Conservation (phyloP, 2,329 filamentous ascomycete species). For the Ophiocordyceps camponoti-leonardi region DNA sequence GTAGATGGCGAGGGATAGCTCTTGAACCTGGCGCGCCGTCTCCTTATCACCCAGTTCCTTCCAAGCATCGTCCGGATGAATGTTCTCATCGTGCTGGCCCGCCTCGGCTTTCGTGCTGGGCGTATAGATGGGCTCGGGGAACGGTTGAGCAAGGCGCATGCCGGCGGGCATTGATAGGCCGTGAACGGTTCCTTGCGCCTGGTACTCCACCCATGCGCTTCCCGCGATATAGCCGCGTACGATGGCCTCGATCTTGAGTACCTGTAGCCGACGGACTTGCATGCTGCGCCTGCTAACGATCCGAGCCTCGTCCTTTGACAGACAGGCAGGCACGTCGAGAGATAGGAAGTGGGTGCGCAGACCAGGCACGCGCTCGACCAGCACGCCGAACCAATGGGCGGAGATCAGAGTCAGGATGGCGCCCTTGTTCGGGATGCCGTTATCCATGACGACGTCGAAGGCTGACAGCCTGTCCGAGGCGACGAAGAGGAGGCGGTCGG, state of each 20-base stretch:
- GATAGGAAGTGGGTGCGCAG: conserved; percentile 36
- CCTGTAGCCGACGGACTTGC: conserved; percentile 43
- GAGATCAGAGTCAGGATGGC: conserved; percentile 27
- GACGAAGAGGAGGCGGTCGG: conserved; percentile 55
- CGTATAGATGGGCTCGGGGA: conserved; percentile 46
- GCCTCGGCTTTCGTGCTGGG: conserved; percentile 73
- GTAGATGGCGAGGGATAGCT: conserved; percentile 15
- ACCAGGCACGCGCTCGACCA: conserved; percentile 24
- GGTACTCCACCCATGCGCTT: conserved; percentile 63
- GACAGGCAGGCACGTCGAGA: conserved; percentile 18
- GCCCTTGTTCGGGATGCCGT: conserved; percentile 40
- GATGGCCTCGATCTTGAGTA: conserved; percentile 10
- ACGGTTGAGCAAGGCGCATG: conserved; percentile 50
- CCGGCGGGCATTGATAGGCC: conserved; percentile 53
- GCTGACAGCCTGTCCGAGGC: conserved; percentile 86
- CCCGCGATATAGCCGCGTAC: conserved; percentile 86
- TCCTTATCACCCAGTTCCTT: conserved; percentile 19
- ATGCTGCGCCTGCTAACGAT: conserved; percentile 52
- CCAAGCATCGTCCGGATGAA: conserved; percentile 48
- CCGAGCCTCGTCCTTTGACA: conserved; percentile 24
- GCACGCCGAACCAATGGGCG: conserved; percentile 36
- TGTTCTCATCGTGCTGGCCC: conserved; percentile 73
- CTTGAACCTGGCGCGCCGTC: conserved; percentile 13
- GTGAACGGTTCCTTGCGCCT: conserved; percentile 59
- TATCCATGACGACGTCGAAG: conserved; percentile 81